These are phyloP conservation scores for Hamamelis virginiana DNA, from an alignment of 164 flowering plant genomes.

Conservation along the genomic window DNA sequence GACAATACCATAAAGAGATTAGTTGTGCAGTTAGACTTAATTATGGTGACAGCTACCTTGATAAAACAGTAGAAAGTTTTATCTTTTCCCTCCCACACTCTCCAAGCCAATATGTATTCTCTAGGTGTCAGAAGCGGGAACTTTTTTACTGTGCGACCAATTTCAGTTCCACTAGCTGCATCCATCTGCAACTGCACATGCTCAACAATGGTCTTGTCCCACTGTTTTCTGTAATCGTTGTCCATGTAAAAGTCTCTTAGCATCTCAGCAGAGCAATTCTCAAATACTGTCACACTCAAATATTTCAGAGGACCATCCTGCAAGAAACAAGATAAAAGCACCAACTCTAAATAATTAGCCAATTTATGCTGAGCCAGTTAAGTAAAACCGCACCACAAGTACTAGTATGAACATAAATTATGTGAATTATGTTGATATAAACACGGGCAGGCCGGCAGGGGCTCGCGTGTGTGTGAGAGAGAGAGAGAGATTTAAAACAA, in stretches of 20 bases:
- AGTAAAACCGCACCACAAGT: too few relatives aligned
- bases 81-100: conserved; percentile 81
- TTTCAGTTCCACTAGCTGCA: conserved; percentile 50
- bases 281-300: conserved; percentile 72
- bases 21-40: not conserved
- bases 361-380: not conserved
- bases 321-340: conserved; percentile 7
- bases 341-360: not conserved
- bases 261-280: conserved; percentile 58
- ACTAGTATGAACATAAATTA: not conserved
- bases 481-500: too few relatives aligned
- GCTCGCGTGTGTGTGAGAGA: too few relatives aligned
- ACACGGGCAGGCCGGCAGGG: too few relatives aligned
- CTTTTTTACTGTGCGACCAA: conserved; percentile 77
- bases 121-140: conserved; percentile 82
- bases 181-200: conserved; percentile 72
- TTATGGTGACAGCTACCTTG: conserved; percentile 42
- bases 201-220: conserved; percentile 81
- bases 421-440: too few relatives aligned
- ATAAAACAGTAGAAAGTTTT: conserved; percentile 70
- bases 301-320: conserved; percentile 80
- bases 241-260: conserved; percentile 82
- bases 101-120: conserved; percentile 90
- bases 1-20: not conserved
- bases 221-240: conserved; percentile 66